These are phyloP conservation scores for Lepidopterella palustris DNA, from an alignment of 495 filamentous ascomycete genomes.

Conservation along the genomic window DNA sequence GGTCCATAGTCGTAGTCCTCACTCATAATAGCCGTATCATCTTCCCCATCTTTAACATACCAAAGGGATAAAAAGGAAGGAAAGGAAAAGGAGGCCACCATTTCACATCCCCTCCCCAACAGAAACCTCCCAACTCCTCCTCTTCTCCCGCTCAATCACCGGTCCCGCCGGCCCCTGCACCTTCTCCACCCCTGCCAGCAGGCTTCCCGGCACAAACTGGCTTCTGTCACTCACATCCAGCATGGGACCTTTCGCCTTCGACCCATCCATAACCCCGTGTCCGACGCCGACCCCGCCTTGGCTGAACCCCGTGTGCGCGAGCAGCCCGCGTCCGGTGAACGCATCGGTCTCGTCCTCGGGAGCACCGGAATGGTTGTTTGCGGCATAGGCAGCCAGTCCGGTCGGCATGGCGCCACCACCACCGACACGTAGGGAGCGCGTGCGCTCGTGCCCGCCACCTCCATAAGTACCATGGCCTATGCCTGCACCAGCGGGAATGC, in stretches of 20 bases:
- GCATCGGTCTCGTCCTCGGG: conserved; percentile 27
- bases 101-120: conserved; percentile 20
- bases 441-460: conserved; percentile 18
- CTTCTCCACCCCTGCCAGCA: conserved; percentile 41
- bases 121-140: conserved; percentile 27
- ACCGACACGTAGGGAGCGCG: conserved; percentile 9
- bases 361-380: conserved; percentile 17
- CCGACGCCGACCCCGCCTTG: conserved; percentile 38
- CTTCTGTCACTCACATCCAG: conserved; percentile 48
- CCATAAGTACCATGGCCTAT: conserved; percentile 15
- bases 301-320: conserved; percentile 22
- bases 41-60: too few species aligned
- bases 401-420: not conserved
- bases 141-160: conserved; percentile 33
- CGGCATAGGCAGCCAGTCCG: conserved; percentile 19
- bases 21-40: too few species aligned
- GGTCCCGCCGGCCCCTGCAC: conserved; percentile 19
- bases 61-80: too few species aligned
- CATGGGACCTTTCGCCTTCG: conserved; percentile 49
- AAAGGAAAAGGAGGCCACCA: too few species aligned
- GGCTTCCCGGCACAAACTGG: conserved; percentile 50
- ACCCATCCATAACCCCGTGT: conserved; percentile 49
- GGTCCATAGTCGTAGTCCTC: too few species aligned
- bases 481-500: conserved; percentile 20
- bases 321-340: conserved; percentile 31